A percentile compares a stretch with the other conserved stretches of the same genome.
These are phyloP conservation scores for Aspergillus glaucus DNA, from an alignment of 2,329 filamentous ascomycete genomes.

Conservation along the genomic window DNA sequence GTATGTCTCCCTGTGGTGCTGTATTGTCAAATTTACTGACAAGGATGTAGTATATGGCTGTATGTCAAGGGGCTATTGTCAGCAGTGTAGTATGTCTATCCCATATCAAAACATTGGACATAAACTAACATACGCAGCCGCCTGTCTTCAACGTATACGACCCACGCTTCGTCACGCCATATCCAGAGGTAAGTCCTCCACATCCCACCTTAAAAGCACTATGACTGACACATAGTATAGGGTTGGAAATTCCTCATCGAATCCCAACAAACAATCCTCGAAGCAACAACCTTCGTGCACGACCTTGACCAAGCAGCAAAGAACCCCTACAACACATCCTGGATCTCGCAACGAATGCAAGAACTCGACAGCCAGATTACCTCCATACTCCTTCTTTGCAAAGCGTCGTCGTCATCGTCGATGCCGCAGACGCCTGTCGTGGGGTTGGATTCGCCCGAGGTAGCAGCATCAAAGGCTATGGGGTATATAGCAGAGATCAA, in stretches of 20 bases:
- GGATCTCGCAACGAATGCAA: constrained; percentile 13
- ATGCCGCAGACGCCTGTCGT: constrained; percentile 2
- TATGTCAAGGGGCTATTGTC: constrained; percentile 48
- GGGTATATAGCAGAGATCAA: constrained; percentile 22
- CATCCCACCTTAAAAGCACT: constrained; percentile 7
- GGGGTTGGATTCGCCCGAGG: constrained; percentile 10
- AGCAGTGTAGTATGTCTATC: constrained; percentile 41
- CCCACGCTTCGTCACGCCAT: not conserved
- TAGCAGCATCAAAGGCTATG: constrained; percentile 14
- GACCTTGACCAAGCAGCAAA: constrained; percentile 13
- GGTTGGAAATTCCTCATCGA: constrained; percentile 19
- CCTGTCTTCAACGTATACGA: constrained; percentile 11
- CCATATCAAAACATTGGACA: not conserved
- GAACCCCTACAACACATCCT: constrained; percentile 4
- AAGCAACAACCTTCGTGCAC: constrained; percentile 15
- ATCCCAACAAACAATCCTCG: constrained; percentile 18
- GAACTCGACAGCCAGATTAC: constrained; percentile 15
- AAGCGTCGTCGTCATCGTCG: constrained; percentile 3
- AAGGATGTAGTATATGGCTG: constrained; percentile 41
- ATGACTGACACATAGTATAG: constrained; percentile 12
- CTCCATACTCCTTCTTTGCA: constrained; percentile 9
- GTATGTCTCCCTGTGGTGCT: constrained; percentile 14
- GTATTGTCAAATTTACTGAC: constrained; percentile 13
- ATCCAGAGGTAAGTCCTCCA: not conserved
- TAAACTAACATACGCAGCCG: constrained; percentile 7